phyloP scores from a whole-genome alignment of 2,329 filamentous ascomycete genomes.

The Paecilomyces variotii region DNA sequence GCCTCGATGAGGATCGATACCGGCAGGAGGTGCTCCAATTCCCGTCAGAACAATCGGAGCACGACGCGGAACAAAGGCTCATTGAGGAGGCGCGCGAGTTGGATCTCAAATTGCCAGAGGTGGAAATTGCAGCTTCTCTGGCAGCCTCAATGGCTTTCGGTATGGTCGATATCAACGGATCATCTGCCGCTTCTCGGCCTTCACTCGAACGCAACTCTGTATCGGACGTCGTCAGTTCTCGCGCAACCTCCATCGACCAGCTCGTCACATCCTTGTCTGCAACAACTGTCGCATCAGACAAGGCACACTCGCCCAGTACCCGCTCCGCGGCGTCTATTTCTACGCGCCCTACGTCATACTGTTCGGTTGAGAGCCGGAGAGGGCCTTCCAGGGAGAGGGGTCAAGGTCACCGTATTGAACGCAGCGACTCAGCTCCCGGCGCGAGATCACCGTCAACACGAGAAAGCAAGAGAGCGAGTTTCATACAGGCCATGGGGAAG shows the following conservation, averaged over 20 bases:
- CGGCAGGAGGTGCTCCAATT: slow-evolving; percentile 28
- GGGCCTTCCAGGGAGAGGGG: slow-evolving; percentile 7
- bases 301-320: slow-evolving; percentile 22
- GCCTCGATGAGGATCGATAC: slow-evolving; percentile 31
- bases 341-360: slow-evolving; percentile 32
- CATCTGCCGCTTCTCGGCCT: slow-evolving; percentile 15
- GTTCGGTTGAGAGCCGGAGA: slow-evolving; percentile 25
- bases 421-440: slow-evolving; percentile 19
- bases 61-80: slow-evolving; percentile 29
- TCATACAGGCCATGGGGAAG: slow-evolving; percentile 28
- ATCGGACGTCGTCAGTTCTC: slow-evolving; percentile 18
- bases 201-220: slow-evolving; percentile 23
- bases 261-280: slow-evolving; percentile 23
- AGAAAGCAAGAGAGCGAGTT: slow-evolving; percentile 22
- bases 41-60: slow-evolving; percentile 27
- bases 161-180: slow-evolving; percentile 20
- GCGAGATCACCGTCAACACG: slow-evolving; percentile 17
- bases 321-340: slow-evolving; percentile 32
- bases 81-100: slow-evolving; percentile 29
- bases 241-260: slow-evolving; percentile 20
- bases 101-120: slow-evolving; percentile 26
- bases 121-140: slow-evolving; percentile 24
- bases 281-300: slow-evolving; percentile 22
- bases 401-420: slow-evolving; percentile 4
- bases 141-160: slow-evolving; percentile 30